Conservation (phyloP, 768 basidiomycete species). For the Serendipita indica region DNA sequence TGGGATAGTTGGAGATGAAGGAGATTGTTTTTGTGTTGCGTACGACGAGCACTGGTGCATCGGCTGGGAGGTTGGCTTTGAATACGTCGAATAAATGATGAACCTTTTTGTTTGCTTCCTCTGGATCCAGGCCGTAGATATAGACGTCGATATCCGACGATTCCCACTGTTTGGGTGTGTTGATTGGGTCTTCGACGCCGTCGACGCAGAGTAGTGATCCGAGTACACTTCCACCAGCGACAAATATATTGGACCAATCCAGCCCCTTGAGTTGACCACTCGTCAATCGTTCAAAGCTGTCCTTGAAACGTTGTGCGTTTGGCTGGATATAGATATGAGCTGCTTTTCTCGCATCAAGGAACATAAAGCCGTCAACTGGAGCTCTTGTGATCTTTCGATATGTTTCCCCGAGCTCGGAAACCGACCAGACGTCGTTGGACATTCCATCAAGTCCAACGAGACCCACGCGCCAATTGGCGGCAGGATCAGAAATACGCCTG, state of each 20-base stretch:
- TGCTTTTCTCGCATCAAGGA: constrained; percentile 10
- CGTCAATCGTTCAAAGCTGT: constrained; percentile 5
- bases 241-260: constrained; percentile 14
- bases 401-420: neutral
- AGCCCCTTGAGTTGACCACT: constrained; percentile 11
- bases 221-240: constrained; percentile 14
- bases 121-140: constrained; percentile 11
- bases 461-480: neutral
- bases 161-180: constrained; percentile 10
- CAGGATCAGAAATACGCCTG: neutral
- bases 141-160: constrained; percentile 15
- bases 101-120: constrained; percentile 10
- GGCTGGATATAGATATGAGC: constrained; percentile 12
- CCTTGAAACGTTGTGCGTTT: neutral
- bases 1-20: constrained; percentile 11
- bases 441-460: neutral
- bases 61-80: constrained; percentile 11
- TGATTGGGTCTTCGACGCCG: neutral
- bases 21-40: constrained; percentile 14
- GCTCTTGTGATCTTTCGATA: neutral
- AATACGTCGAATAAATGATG: constrained; percentile 12
- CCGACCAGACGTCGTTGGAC: neutral
- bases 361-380: neutral
- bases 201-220: constrained; percentile 11
- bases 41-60: constrained; percentile 9